These are phyloP conservation scores for Schizothecium vesticola DNA, from an alignment of 495 filamentous ascomycete species.

Conservation along the genomic window DNA sequence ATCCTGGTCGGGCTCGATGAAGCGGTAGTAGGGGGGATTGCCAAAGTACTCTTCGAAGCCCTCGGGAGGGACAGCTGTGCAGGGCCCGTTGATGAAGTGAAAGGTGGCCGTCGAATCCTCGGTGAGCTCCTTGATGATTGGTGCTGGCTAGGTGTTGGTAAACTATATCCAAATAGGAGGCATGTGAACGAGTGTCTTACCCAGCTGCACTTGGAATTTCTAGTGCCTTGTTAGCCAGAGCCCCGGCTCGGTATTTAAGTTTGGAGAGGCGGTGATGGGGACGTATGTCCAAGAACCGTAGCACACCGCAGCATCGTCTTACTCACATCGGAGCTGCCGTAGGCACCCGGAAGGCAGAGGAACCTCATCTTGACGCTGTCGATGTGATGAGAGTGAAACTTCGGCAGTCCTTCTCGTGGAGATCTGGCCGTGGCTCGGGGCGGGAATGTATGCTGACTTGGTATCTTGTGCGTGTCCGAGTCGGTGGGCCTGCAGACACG, in stretches of 20 bases:
- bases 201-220: constrained; percentile 51
- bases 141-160: constrained; percentile 26
- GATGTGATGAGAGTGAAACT: not conserved
- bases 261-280: not conserved
- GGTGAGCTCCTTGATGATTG: constrained; percentile 42
- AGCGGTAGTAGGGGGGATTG: constrained; percentile 45
- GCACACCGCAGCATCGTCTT: not conserved
- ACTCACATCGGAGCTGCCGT: constrained; percentile 49
- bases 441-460: not conserved
- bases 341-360: constrained; percentile 42
- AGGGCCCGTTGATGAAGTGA: constrained; percentile 44
- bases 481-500: not conserved
- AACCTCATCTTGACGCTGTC: constrained; percentile 33
- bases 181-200: constrained; percentile 19
- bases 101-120: constrained; percentile 41
- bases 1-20: constrained; percentile 44
- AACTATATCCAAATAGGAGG: not conserved
- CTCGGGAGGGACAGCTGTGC: constrained; percentile 42
- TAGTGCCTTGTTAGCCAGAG: constrained; percentile 23
- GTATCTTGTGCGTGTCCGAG: not conserved
- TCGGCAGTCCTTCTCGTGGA: not conserved
- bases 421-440: not conserved
- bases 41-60: constrained; percentile 52
- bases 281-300: not conserved
- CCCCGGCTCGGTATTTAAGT: not conserved